phyloP scores from a whole-genome alignment of 352 stramenopile genomes.

The Thraustochytrium sp. region DNA sequence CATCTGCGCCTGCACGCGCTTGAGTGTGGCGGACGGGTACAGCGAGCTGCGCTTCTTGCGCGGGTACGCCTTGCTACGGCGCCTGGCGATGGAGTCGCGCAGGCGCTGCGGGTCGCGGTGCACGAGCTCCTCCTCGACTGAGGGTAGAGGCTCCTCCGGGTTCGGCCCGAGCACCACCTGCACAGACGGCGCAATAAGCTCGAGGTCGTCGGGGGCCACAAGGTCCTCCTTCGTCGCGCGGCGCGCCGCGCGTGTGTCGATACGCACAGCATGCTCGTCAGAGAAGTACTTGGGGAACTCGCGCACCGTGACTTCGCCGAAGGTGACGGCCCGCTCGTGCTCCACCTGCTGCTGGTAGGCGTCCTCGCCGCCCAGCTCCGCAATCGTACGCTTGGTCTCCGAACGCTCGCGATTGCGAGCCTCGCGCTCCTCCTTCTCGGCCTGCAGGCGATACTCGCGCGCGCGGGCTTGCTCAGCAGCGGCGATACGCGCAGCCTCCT shows the following conservation, averaged over 20 bases:
- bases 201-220: not conserved
- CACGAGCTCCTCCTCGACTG: not conserved
- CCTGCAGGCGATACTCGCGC: slow-evolving; percentile 20
- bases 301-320: not conserved
- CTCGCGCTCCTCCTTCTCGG: slow-evolving; percentile 22
- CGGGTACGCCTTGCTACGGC: too few species aligned
- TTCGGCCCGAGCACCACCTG: not conserved
- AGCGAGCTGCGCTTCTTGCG: too few species aligned
- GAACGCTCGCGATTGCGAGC: slow-evolving; percentile 7
- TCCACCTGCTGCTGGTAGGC: slow-evolving; percentile 9
- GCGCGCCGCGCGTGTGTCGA: not conserved
- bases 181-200: not conserved
- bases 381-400: slow-evolving; percentile 21
- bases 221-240: not conserved
- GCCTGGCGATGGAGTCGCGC: too few species aligned
- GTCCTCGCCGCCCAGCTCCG: not conserved
- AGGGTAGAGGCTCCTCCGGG: not conserved
- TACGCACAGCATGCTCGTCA: slow-evolving; percentile 12
- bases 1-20: not conserved
- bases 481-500: not conserved
- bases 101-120: not conserved
- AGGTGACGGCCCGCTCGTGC: not conserved
- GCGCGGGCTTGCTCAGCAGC: not conserved
- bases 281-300: slow-evolving; percentile 26
- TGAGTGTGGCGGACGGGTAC: not conserved